Base-by-base conservation (phyloP, 1,284 basidiomycete genomes). In the Pseudozyma flocculosa region DNA sequence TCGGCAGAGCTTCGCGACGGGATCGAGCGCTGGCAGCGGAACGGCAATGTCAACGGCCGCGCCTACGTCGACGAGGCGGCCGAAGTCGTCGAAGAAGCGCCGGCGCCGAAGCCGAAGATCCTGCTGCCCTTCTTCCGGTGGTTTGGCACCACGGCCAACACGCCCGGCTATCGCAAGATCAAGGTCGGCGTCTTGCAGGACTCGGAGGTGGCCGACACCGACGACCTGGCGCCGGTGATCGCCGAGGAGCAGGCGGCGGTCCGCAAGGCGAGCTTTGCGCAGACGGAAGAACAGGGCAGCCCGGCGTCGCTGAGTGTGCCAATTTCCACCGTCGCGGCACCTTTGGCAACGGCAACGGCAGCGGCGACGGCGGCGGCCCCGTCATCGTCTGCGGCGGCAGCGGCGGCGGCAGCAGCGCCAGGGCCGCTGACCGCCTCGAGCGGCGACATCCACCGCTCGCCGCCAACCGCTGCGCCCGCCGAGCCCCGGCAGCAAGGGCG, bases 141-240 rank as follows among this genome's bases (percentile, higher is more conserved):
- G 70, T 72, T 72, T 29, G 70, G 70, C 30, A 61, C 65, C 2
- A 72, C 70, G 14, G 70, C 70, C n/a, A 72, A 72, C 43, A 72
- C 70, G 21, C 70, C 70, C 15, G 70, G 70, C 29, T 70, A 70
- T 34, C 53, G 67, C 11, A 63, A 68, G 50, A 72, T 72, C 60
- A 72, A 72, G 43, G 70, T 72, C 23, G 70, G 68, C 22, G 68
- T 72, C 13, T 49, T 63, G 26, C 64, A 63, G 15, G 64, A 67
- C 37, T 54, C 60, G 5, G 64, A 66, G 22, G 59, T 62, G 29
- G 50, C 63, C 21, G 60, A 55, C 11, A 53, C 54, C 2, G 59
- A 62, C 34, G 59, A 62, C 32, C 32, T 62, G 34, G 52, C 50
- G 13, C 59, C 59, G 5, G 58, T 48, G 4, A 26, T 66, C 19